phyloP scores from a whole-genome alignment of 495 filamentous ascomycete species.

The Amphirosellinia nigrospora region DNA sequence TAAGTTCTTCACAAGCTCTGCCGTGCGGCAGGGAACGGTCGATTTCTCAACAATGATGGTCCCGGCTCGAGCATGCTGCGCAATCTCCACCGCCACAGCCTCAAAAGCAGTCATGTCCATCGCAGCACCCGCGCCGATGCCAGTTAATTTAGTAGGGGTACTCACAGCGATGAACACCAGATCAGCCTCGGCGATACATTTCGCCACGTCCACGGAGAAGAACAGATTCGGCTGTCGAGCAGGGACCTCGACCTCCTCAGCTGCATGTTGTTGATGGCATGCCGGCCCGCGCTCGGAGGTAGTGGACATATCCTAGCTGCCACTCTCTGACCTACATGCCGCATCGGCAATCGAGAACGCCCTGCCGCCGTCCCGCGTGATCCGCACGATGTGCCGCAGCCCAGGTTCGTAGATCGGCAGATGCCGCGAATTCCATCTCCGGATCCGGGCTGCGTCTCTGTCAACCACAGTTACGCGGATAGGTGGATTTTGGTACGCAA shows the following conservation, averaged over 20 bases:
- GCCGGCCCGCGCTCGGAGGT: background rate
- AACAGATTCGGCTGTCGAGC: constrained; percentile 65
- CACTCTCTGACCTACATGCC: background rate
- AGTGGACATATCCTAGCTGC: background rate
- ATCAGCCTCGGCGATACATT: constrained; percentile 69
- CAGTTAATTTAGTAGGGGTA: constrained; percentile 78
- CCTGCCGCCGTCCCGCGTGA: constrained; percentile 63
- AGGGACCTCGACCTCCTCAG: constrained; percentile 22
- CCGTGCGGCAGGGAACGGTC: constrained; percentile 81
- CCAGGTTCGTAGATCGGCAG: constrained; percentile 82
- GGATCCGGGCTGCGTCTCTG: constrained; percentile 66
- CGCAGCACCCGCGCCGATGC: constrained; percentile 72
- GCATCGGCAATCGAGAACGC: constrained; percentile 39
- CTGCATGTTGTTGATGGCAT: background rate
- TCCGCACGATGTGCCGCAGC: constrained; percentile 68
- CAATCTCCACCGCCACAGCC: constrained; percentile 69
- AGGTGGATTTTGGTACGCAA: constrained; percentile 73
- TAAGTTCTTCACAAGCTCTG: constrained; percentile 70
- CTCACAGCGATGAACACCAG: constrained; percentile 81
- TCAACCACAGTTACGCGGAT: constrained; percentile 76
- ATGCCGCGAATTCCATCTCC: constrained; percentile 72
- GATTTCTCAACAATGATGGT: constrained; percentile 85
- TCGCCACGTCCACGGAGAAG: constrained; percentile 71
- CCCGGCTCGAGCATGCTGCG: constrained; percentile 65
- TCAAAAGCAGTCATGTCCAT: constrained; percentile 79